Percentiles rank a stretch among this genome's conserved stretches.
phyloP scores from a whole-genome alignment of 208 protist genomes.

The Crithidia thermophila region DNA sequence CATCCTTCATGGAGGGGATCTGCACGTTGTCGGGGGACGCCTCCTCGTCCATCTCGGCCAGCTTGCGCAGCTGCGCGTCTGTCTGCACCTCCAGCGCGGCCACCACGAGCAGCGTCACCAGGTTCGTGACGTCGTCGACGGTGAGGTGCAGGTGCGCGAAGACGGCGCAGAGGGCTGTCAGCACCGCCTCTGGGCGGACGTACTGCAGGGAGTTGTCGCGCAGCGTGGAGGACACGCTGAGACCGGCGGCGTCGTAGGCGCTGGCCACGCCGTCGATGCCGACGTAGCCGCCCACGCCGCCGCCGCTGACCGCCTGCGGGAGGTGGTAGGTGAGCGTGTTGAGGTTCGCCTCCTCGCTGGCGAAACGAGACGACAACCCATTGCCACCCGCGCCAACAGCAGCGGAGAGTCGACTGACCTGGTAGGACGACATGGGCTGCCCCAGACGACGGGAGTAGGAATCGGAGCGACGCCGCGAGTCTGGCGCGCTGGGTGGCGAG shows the following conservation, averaged over 20 bases:
- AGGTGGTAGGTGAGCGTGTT: slow-evolving; percentile 9
- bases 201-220: slow-evolving; percentile 10
- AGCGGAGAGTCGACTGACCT: slow-evolving; percentile 6
- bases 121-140: slow-evolving; percentile 31
- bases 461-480: slow-evolving; percentile 4
- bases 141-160: slow-evolving; percentile 56
- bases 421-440: neutral
- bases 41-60: slow-evolving; percentile 11
- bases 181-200: slow-evolving; percentile 19
- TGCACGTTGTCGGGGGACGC: slow-evolving; percentile 9
- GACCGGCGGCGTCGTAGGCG: neutral
- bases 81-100: slow-evolving; percentile 47
- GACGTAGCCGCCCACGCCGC: neutral
- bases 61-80: slow-evolving; percentile 7
- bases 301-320: slow-evolving; percentile 1
- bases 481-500: slow-evolving; percentile 7
- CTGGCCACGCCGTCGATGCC: neutral
- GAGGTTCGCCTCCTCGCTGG: slow-evolving; percentile 10
- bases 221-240: too few relatives aligned
- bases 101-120: slow-evolving; percentile 41
- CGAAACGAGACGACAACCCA: neutral
- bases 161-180: slow-evolving; percentile 29
- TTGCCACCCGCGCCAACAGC: neutral
- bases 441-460: slow-evolving; percentile 7
- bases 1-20: slow-evolving; percentile 7